phyloP scores from a whole-genome alignment of 306 rosid genomes.

The Glycine tomentella region DNA sequence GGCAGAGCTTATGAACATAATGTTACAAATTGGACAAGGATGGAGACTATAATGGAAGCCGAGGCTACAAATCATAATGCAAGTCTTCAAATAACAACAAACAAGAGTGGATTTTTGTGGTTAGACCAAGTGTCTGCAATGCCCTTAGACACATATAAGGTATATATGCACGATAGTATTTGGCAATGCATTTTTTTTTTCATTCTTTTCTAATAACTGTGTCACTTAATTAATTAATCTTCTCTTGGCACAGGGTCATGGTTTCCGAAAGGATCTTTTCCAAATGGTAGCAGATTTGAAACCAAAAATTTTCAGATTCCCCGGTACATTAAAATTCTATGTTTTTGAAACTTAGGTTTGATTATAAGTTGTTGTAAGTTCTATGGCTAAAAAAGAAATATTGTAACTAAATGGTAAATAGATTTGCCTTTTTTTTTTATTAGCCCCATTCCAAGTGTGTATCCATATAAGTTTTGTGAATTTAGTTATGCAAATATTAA shows the following conservation, averaged over 20 bases:
- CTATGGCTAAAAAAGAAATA: too few relatives aligned
- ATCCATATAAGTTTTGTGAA: too few relatives aligned
- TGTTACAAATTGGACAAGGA: constrained; percentile 38
- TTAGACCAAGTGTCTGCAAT: constrained; percentile 53
- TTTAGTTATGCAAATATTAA: too few relatives aligned
- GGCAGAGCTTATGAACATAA: background rate
- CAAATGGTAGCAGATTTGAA: constrained; percentile 62
- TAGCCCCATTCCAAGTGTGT: too few relatives aligned
- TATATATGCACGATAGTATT: background rate
- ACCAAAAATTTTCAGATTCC: constrained; percentile 75
- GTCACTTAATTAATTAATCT: too few relatives aligned
- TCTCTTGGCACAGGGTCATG: constrained; percentile 61
- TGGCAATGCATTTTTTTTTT: too few relatives aligned
- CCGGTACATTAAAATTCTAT: constrained; percentile 53
- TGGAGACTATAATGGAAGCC: constrained; percentile 28
- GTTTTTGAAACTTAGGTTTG: background rate
- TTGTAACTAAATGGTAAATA: too few relatives aligned
- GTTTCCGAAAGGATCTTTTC: constrained; percentile 71
- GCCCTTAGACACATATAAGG: constrained; percentile 49
- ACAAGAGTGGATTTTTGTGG: constrained; percentile 17
- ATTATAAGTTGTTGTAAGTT: too few relatives aligned
- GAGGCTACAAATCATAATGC: constrained; percentile 32
- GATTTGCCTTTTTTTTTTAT: too few relatives aligned
- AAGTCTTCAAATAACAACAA: constrained; percentile 48
- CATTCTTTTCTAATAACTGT: too few relatives aligned